Conservation (phyloP, 148 eudicot genomes). For the Cornus florida region DNA sequence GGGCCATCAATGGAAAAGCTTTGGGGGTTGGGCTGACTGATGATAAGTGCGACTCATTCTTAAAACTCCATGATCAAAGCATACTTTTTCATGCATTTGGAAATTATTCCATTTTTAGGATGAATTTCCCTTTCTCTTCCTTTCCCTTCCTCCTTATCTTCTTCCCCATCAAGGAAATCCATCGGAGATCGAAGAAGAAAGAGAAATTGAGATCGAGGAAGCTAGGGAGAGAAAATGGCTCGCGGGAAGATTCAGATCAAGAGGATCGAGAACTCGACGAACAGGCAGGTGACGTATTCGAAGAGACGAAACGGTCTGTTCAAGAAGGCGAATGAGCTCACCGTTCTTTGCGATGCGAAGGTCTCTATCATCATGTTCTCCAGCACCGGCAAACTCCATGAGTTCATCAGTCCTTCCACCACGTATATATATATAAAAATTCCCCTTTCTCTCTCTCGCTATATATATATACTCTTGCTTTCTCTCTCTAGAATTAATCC, state of each 20-base stretch:
- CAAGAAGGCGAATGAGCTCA: slow-evolving; percentile 85
- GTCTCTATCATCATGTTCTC: slow-evolving; percentile 87
- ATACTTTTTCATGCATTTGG: slow-evolving; percentile 34
- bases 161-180: background rate
- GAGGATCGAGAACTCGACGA: slow-evolving; percentile 80
- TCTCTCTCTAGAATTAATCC: background rate
- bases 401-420: slow-evolving; percentile 53
- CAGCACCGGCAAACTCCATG: slow-evolving; percentile 65
- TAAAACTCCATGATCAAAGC: slow-evolving; percentile 23
- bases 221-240: slow-evolving; percentile 46
- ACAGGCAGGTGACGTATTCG: slow-evolving; percentile 89
- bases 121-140: background rate
- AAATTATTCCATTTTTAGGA: slow-evolving; percentile 28
- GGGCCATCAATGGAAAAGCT: background rate
- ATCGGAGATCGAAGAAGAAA: background rate
- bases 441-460: background rate
- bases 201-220: background rate
- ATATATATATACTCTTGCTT: background rate
- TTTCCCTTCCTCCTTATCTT: background rate
- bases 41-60: slow-evolving; percentile 31
- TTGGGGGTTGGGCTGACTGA: slow-evolving; percentile 15
- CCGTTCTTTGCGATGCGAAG: slow-evolving; percentile 81
- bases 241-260: slow-evolving; percentile 90
- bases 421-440: slow-evolving; percentile 33
- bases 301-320: slow-evolving; percentile 82